Conservation (phyloP, 2,329 filamentous ascomycete species). For the Botrytis cinerea region DNA sequence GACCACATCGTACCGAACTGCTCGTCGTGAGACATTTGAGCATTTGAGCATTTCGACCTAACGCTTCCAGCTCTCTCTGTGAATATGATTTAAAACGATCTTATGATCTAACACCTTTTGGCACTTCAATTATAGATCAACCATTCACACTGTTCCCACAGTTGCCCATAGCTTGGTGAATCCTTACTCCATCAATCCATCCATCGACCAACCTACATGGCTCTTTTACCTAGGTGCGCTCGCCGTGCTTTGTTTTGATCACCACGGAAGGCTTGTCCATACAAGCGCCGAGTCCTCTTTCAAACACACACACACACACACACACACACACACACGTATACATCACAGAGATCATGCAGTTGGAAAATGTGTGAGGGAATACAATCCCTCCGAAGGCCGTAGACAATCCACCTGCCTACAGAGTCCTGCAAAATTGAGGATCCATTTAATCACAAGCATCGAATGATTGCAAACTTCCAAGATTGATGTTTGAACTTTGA, state of each 20-base stretch:
- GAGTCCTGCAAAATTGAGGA: neutral
- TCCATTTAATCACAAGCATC: neutral
- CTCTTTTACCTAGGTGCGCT: neutral
- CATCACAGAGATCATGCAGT: neutral
- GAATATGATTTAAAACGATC: neutral
- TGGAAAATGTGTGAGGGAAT: neutral
- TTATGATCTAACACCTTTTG: neutral
- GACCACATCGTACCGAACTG: neutral
- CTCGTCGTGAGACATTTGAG: neutral
- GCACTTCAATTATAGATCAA: neutral
- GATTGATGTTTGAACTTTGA: neutral
- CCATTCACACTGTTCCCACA: neutral
- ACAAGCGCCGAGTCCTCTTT: neutral
- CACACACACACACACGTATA: neutral
- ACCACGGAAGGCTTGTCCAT: neutral
- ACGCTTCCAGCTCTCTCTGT: neutral
- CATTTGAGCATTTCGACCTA: neutral
- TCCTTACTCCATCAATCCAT: neutral
- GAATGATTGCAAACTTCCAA: neutral
- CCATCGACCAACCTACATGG: neutral
- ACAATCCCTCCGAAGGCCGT: neutral
- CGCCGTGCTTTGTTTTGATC: neutral
- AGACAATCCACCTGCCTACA: neutral
- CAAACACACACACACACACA: neutral
- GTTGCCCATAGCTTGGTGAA: conserved; percentile 1